Evolutionary conservation across 1,284 basidiomycete species (phyloP).

Genomic region (Anthracocystis setariae): DNA sequence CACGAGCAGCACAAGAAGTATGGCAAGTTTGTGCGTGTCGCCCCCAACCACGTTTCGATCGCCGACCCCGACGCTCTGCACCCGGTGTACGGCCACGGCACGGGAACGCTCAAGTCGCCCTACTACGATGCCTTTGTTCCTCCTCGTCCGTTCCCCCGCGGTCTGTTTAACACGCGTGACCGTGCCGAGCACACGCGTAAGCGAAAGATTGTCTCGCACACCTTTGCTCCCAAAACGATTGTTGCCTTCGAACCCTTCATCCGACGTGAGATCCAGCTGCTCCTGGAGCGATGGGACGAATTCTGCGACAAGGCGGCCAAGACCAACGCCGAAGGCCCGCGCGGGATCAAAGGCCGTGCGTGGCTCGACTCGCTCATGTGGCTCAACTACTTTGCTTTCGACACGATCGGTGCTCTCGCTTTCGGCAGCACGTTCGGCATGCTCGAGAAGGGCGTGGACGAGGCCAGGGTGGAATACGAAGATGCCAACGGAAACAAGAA

Average conservation of each 20-base stretch:
- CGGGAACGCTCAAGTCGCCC: conserved; percentile 53
- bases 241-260: conserved; percentile 61
- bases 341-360: conserved; percentile 56
- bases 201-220: conserved; percentile 86
- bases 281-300: conserved; percentile 61
- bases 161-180: conserved; percentile 86
- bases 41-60: conserved; percentile 86
- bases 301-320: conserved; percentile 52
- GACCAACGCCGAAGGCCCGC: conserved; percentile 41
- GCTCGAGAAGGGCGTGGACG: conserved; percentile 79
- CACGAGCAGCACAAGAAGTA: conserved; percentile 81
- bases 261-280: conserved; percentile 55
- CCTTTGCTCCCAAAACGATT: conserved; percentile 74
- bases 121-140: conserved; percentile 79
- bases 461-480: conserved; percentile 73
- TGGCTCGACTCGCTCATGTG: conserved; percentile 71
- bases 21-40: conserved; percentile 83
- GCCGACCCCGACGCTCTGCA: conserved; percentile 72
- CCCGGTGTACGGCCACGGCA: conserved; percentile 53
- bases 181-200: conserved; percentile 84
- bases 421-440: conserved; percentile 78
- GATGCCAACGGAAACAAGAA: conserved; percentile 69
- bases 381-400: conserved; percentile 83
- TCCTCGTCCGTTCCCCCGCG: conserved; percentile 65
- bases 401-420: conserved; percentile 66